Percentiles rank a stretch among this genome's conserved stretches.
These are phyloP conservation scores for Aspergillus panamensis DNA, from an alignment of 495 filamentous ascomycete species.

Conservation along the genomic window DNA sequence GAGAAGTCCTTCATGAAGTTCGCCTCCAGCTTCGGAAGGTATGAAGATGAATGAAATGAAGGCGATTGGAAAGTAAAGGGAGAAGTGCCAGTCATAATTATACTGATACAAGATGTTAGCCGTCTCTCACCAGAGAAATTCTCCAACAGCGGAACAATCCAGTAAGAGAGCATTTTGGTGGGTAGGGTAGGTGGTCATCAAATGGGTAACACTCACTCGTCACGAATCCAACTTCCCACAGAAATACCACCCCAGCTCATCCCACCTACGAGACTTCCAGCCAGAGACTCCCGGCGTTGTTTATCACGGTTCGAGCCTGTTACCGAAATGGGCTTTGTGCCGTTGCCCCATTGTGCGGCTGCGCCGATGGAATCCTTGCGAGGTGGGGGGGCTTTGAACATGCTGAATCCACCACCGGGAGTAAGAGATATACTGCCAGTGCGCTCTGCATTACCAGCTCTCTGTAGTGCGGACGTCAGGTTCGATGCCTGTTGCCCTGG, in stretches of 20 bases:
- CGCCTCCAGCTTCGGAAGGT: constrained; percentile 94
- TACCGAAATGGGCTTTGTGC: constrained; percentile 83
- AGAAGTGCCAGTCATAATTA: constrained; percentile 94
- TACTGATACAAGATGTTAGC: constrained; percentile 51
- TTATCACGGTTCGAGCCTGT: constrained; percentile 70
- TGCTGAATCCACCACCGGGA: constrained; percentile 49
- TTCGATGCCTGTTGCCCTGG: constrained; percentile 59
- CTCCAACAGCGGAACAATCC: neutral
- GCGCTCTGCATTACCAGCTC: constrained; percentile 41
- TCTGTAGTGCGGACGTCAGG: constrained; percentile 58
- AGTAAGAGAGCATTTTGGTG: neutral
- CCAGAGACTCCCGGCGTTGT: constrained; percentile 76
- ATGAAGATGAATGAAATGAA: constrained; percentile 95
- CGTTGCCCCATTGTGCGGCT: constrained; percentile 60
- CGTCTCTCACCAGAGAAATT: constrained; percentile 17
- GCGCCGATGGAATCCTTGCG: constrained; percentile 70
- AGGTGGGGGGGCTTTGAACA: constrained; percentile 53
- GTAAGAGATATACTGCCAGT: constrained; percentile 41
- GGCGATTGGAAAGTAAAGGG: constrained; percentile 88
- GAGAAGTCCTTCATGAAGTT: constrained; percentile 95
- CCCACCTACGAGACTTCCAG: constrained; percentile 81
- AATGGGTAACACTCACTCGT: constrained; percentile 73
- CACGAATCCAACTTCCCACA: constrained; percentile 92
- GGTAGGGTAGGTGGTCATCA: neutral
- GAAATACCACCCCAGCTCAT: constrained; percentile 99